Base-by-base conservation (phyloP, 768 basidiomycete genomes). In the Leccinum uliginosum region DNA sequence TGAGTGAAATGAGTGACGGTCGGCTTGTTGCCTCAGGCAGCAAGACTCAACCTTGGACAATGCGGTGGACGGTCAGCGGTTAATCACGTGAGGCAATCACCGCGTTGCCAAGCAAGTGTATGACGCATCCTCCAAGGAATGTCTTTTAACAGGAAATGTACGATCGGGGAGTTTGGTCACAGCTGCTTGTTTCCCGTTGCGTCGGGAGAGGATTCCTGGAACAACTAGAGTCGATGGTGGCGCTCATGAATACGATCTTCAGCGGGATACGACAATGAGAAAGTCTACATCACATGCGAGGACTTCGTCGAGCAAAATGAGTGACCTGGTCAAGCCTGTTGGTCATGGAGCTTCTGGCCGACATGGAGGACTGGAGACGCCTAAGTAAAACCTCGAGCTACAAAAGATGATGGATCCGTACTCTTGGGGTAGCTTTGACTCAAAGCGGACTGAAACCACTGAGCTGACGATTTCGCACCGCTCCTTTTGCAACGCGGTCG, bases 231-330 rank as follows among this genome's bases (percentile, higher is more conserved):
- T 97, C 91, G 67, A 97, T 91, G 45, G 95, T 97, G 10, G 95
- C 95, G 66, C 91, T 95, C 93, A 98, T 97, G 54, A 98, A 81
- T 43, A 97, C 74, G 60, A 98, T 78, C 71, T 93, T 94, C 71
- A 98, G 73, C 3, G 89, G 85, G 48, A 85, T 5, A 93, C 91
- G 56, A 93, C 91, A 17, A 98, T 81, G 44, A 93, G 74, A 24
- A 97, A 74, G 66, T 97, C 93, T 57, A 96, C 83, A 63, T 96
- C 93, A 26, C 95, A 86, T 72, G 97, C 95, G 70, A 98, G 95
- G 5, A 93, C 94, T 74, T 98, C 94, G 70, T 98, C 95, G 24
- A 98, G 91, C 46, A 97, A 73, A 57, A 98, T 83, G 95, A 10
- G 93, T 92, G 51, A 96, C 79, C 53, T 84, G 78, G 63, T 95